These are phyloP conservation scores for Tuber microsphaerosporum DNA, from an alignment of 495 filamentous ascomycete genomes.

Conservation along the genomic window DNA sequence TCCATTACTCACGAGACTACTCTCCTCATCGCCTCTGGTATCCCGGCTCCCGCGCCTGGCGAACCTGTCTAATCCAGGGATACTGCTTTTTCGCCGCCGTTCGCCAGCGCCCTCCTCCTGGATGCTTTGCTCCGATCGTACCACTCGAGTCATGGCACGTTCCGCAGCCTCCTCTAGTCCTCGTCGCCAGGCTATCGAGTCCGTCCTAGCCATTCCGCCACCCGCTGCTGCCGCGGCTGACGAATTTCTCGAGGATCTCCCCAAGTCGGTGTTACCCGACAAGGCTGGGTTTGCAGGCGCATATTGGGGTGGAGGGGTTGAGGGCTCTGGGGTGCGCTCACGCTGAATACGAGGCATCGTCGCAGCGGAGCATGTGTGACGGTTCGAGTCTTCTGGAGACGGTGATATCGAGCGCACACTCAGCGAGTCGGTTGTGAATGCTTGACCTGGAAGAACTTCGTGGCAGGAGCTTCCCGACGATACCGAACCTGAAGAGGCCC, in stretches of 20 bases:
- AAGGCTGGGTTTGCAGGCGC: conserved; percentile 10
- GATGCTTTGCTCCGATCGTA: conserved; percentile 30
- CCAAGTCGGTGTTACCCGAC: conserved; percentile 18
- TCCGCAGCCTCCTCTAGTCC: conserved; percentile 28
- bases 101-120: conserved; percentile 31
- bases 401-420: background rate
- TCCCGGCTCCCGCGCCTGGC: conserved; percentile 32
- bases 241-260: conserved; percentile 15
- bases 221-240: conserved; percentile 14
- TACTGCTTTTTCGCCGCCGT: conserved; percentile 30
- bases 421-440: conserved; percentile 26
- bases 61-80: conserved; percentile 30
- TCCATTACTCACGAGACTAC: conserved; percentile 9
- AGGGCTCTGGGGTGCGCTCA: conserved; percentile 9
- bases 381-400: conserved; percentile 2
- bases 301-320: conserved; percentile 22
- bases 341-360: background rate
- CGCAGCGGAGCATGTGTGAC: conserved; percentile 17
- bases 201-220: conserved; percentile 27
- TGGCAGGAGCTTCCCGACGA: conserved; percentile 19
- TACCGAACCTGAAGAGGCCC: conserved; percentile 5
- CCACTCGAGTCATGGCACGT: conserved; percentile 24
- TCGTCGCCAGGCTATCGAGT: conserved; percentile 31
- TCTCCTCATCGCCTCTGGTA: conserved; percentile 28
- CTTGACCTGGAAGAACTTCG: conserved; percentile 23